Base-by-base conservation (phyloP, 129 eudicot species). In the Deinandra increscens region DNA sequence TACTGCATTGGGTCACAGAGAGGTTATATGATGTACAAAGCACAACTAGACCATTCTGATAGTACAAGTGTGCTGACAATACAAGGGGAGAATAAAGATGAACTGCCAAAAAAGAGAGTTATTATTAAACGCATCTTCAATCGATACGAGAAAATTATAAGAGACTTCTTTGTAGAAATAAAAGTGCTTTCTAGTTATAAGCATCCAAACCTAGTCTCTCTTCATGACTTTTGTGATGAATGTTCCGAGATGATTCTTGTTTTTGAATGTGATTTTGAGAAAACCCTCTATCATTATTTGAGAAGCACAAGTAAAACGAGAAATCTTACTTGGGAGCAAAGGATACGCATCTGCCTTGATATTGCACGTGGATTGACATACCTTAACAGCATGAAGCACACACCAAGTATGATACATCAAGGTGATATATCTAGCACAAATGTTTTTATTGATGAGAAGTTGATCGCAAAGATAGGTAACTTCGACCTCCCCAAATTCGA, bases 211-310 rank as follows among this genome's bases (percentile, higher is more conserved):
- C 12, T 60, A 34, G 23, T 26, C 11, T 60, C 66, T 60, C 14
- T 60, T 10, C 11, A 33, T 60, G 66, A 45, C 2, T 60, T 60
- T 23, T 33, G 22, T 26, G n/a, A 39, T 10, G 66, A 60, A 60
- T 44, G 17, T 29, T n/a, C 12, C 15, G 44, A 60, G 6, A 33
- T 60, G 66, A 60, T 60, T 36, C 66, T 60, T 34, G 23, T 60
- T 5, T 56, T 7, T 23, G 62, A 56, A 12, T 23, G n/a, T 10
- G 37, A 33, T 56, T 26, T 23, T 4, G 10, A 56, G 7, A 6
- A 14, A 53, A 53, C 29, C 8, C 62, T 56, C 17, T 0, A 10
- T 23, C 37, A 56, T 22, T 11, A 22, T 10, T 26, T 56, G 38
- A 33, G 62, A n/a, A n/a, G n/a, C n/a, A n/a, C n/a, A n/a, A n/a